phyloP scores from a whole-genome alignment of 805 yeast species.

The Candida pini region DNA sequence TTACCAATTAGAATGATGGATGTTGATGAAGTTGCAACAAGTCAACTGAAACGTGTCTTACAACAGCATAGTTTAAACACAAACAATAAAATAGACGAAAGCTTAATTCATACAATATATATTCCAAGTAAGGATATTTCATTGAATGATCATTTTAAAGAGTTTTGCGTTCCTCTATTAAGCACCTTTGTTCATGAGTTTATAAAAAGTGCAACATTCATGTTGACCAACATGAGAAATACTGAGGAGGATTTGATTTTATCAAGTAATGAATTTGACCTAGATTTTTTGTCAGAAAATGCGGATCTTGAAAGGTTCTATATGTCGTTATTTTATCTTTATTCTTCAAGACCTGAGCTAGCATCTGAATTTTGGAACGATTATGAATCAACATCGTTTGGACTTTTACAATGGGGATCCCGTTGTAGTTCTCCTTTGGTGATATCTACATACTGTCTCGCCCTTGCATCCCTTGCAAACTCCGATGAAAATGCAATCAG shows the following conservation, averaged over 20 bases:
- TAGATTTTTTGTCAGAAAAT: slow-evolving; percentile 61
- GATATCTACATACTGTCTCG: slow-evolving; percentile 73
- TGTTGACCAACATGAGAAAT: slow-evolving; percentile 62
- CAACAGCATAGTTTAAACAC: slow-evolving; percentile 23
- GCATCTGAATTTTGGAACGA: slow-evolving; percentile 66
- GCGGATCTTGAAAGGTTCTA: slow-evolving; percentile 89
- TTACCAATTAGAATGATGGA: slow-evolving; percentile 48
- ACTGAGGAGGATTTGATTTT: slow-evolving; percentile 68
- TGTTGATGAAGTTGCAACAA: slow-evolving; percentile 38
- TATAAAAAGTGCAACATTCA: slow-evolving; percentile 58
- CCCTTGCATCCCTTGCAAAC: slow-evolving; percentile 69
- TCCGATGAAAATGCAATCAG: slow-evolving; percentile 51
- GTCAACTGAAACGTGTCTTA: slow-evolving; percentile 25
- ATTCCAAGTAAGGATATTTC: slow-evolving; percentile 16
- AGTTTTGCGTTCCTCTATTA: slow-evolving; percentile 36
- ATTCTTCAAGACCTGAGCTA: slow-evolving; percentile 53
- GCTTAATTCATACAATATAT: slow-evolving; percentile 23
- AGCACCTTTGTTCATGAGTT: slow-evolving; percentile 50
- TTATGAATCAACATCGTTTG: slow-evolving; percentile 58
- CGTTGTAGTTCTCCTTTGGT: slow-evolving; percentile 71
- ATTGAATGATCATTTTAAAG: slow-evolving; percentile 24
- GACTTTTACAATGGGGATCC: slow-evolving; percentile 86
- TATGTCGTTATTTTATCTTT: slow-evolving; percentile 64
- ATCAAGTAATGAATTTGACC: slow-evolving; percentile 46
- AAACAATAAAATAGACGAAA: slow-evolving; percentile 24